phyloP scores from a whole-genome alignment of 129 eudicot species.

The Lonicera japonica region DNA sequence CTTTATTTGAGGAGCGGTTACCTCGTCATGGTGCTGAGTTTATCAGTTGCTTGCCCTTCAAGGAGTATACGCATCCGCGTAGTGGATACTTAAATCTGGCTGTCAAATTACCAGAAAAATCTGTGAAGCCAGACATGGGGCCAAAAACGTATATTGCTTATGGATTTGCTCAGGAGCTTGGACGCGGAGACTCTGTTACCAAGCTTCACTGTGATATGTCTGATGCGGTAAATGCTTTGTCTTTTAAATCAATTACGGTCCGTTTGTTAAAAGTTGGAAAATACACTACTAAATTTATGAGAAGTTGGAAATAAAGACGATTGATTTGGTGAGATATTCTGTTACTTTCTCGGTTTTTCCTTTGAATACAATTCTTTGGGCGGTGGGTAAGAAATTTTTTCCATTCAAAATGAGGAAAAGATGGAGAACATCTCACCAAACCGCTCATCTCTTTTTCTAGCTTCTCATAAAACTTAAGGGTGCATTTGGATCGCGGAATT shows the following conservation, averaged over 20 bases:
- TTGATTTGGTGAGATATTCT: no score
- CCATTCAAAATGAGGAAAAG: no score
- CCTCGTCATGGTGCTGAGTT: slow-evolving; percentile 26
- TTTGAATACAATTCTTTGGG: no score
- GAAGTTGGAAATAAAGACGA: no score
- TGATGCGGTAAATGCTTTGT: slow-evolving; percentile 17
- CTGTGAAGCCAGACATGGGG: slow-evolving; percentile 20
- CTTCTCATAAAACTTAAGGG: no score
- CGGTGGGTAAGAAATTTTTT: no score
- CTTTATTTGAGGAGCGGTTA: slow-evolving; percentile 10
- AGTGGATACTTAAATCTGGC: slow-evolving; percentile 19
- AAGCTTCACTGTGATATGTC: slow-evolving; percentile 23
- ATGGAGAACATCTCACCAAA: no score
- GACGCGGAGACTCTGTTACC: slow-evolving; percentile 25
- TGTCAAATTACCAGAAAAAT: slow-evolving; percentile 13
- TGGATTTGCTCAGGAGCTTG: slow-evolving; percentile 23
- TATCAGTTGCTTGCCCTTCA: slow-evolving; percentile 20
- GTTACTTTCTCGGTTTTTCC: no score
- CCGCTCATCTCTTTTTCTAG: no score
- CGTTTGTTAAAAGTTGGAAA: background rate
- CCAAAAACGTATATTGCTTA: slow-evolving; percentile 23
- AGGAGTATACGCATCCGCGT: slow-evolving; percentile 22
- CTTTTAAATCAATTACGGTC: background rate
- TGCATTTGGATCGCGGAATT: no score
- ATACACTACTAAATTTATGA: no score